A percentile compares a stretch with the other conserved stretches of the same genome.
Conservation (phyloP, 176 grass and related monocot species). For the Chloris gayana region DNA sequence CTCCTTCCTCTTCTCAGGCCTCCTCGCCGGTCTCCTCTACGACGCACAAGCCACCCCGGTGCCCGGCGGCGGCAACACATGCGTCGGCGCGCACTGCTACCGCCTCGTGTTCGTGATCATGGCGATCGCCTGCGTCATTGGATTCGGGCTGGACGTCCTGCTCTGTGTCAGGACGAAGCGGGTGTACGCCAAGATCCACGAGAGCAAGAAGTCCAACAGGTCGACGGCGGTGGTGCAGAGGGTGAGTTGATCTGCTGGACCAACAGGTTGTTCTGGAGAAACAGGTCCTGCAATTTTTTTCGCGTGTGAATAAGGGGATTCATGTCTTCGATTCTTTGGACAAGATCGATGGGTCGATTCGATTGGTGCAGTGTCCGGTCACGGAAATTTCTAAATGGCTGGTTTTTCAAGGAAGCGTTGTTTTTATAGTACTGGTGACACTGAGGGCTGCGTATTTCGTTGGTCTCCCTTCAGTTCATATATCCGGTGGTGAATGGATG, state of each 20-base stretch:
- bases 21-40: slow-evolving; percentile 87
- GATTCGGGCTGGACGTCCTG: slow-evolving; percentile 73
- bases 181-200: slow-evolving; percentile 79
- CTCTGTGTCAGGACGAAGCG: slow-evolving; percentile 69
- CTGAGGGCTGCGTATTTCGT: neutral
- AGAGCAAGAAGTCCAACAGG: slow-evolving; percentile 59
- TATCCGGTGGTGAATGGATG: neutral
- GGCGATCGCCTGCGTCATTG: slow-evolving; percentile 69
- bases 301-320: slow-evolving; percentile 19
- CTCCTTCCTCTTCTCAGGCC: slow-evolving; percentile 97
- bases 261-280: neutral
- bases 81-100: slow-evolving; percentile 88
- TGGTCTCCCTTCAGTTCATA: neutral
- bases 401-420: neutral
- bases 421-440: neutral
- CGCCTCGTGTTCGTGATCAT: slow-evolving; percentile 81
- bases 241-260: slow-evolving; percentile 19
- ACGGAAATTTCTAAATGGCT: neutral
- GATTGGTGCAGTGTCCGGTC: neutral
- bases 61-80: slow-evolving; percentile 82
- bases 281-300: slow-evolving; percentile 7
- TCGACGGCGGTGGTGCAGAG: neutral
- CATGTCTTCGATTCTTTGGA: slow-evolving; percentile 23
- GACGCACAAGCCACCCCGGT: slow-evolving; percentile 77
- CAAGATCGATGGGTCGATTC: slow-evolving; percentile 20